phyloP scores from a whole-genome alignment of 1,284 basidiomycete genomes.

The Papiliotrema nemorosa region DNA sequence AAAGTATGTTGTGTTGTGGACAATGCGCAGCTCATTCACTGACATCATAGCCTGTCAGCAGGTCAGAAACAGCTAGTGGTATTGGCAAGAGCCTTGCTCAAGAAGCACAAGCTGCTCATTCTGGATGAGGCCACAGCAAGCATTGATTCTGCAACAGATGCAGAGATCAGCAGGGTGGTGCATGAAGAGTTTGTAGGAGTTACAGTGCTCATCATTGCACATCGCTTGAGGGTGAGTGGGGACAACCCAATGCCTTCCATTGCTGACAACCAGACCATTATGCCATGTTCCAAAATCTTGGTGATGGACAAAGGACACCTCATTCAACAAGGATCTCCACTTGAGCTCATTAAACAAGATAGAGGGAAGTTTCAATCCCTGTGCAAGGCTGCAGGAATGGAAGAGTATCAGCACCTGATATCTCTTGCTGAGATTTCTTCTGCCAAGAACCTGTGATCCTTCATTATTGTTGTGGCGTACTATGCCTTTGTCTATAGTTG shows the following conservation, averaged over 20 bases:
- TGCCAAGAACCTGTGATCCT: too few species aligned
- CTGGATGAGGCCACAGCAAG: constrained; percentile 55
- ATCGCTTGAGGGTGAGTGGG: constrained; percentile 43
- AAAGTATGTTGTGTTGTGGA: constrained; percentile 20
- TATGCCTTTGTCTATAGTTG: too few species aligned
- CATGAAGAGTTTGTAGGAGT: constrained; percentile 44
- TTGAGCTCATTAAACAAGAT: constrained; percentile 27
- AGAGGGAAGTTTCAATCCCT: constrained; percentile 29
- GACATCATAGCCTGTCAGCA: constrained; percentile 55
- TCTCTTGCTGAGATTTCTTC: constrained; percentile 15
- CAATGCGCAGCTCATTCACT: not conserved
- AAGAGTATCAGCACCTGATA: constrained; percentile 30
- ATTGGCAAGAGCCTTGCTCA: constrained; percentile 54
- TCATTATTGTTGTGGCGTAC: too few species aligned
- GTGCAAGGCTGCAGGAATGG: constrained; percentile 29
- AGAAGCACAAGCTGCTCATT: constrained; percentile 51
- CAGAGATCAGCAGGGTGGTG: constrained; percentile 48
- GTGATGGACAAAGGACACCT: constrained; percentile 38
- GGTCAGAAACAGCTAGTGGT: constrained; percentile 56
- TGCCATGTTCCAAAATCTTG: constrained; percentile 36
- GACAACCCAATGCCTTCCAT: not conserved
- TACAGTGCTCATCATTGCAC: constrained; percentile 50
- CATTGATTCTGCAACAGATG: constrained; percentile 48
- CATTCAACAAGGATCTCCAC: constrained; percentile 32
- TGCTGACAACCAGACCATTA: constrained; percentile 27